phyloP scores from a whole-genome alignment of 2,329 filamentous ascomycete species.

The Aureobasidium namibiae region DNA sequence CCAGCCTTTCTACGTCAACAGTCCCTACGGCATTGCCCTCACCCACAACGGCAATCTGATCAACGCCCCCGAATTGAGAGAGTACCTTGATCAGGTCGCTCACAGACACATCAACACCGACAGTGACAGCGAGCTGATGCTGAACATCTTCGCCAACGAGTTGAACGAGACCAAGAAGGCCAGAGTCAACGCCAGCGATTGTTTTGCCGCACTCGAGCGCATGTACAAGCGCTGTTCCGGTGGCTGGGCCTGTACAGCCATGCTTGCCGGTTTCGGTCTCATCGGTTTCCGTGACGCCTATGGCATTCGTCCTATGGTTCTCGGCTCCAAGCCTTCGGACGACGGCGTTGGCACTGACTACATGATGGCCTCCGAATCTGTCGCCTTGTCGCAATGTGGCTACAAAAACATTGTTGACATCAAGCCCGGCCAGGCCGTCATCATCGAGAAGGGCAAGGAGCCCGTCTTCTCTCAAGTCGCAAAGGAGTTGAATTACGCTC shows the following conservation, averaged over 20 bases:
- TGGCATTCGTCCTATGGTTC: constrained; percentile 73
- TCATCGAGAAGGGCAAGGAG: constrained; percentile 67
- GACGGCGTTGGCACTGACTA: constrained; percentile 64
- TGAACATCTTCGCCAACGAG: constrained; percentile 81
- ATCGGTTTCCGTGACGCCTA: constrained; percentile 72
- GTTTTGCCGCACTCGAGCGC: constrained; percentile 61
- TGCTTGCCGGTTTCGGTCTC: constrained; percentile 76
- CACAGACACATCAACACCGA: constrained; percentile 87
- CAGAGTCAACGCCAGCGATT: constrained; percentile 68
- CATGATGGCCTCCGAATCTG: constrained; percentile 84
- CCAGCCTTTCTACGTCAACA: constrained; percentile 88
- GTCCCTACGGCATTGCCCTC: constrained; percentile 72
- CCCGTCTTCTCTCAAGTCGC: constrained; percentile 72
- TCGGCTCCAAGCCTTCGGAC: constrained; percentile 64
- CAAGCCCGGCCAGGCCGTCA: constrained; percentile 74
- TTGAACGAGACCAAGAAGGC: constrained; percentile 73
- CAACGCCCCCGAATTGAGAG: constrained; percentile 62
- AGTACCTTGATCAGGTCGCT: constrained; percentile 67
- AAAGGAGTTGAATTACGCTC: constrained; percentile 60
- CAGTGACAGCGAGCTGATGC: constrained; percentile 76
- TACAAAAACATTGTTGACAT: constrained; percentile 72
- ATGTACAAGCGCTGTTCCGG: constrained; percentile 69
- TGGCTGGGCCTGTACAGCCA: constrained; percentile 71
- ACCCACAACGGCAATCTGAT: constrained; percentile 86
- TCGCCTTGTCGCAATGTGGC: constrained; percentile 73